Evolutionary conservation across 495 filamentous ascomycete species (phyloP).

Genomic region (Aspergillus sclerotioniger): DNA sequence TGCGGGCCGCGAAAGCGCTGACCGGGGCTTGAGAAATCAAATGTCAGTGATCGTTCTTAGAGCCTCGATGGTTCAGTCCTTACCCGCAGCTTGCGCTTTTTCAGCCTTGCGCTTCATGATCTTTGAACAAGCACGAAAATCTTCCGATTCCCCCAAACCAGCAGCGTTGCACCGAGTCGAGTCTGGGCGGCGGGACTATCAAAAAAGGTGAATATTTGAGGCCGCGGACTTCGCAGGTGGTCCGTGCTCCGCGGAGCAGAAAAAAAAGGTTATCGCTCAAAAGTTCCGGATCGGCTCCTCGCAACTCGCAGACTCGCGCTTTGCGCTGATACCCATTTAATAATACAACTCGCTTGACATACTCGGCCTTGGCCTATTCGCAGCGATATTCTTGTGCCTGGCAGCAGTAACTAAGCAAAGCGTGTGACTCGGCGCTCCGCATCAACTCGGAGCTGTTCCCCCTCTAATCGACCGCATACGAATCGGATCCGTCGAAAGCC

Average conservation of each 20-base stretch:
- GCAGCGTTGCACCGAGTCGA: not conserved
- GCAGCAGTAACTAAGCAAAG: not conserved
- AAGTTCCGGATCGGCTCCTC: slow-evolving; percentile 9
- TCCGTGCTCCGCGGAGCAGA: slow-evolving; percentile 48
- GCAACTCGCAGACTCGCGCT: slow-evolving; percentile 7
- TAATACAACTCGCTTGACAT: not conserved
- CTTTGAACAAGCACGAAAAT: not conserved
- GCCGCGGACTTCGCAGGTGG: slow-evolving; percentile 35
- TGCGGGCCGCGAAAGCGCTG: slow-evolving; percentile 48
- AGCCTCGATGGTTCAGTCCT: not conserved
- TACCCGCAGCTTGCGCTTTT: slow-evolving; percentile 40
- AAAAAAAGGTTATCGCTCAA: slow-evolving; percentile 38
- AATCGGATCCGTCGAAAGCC: slow-evolving; percentile 1
- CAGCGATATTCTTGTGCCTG: not conserved
- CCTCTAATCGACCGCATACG: not conserved
- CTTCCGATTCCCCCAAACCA: not conserved
- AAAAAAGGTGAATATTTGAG: slow-evolving; percentile 14
- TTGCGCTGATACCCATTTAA: not conserved
- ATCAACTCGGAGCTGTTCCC: not conserved
- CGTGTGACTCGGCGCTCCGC: slow-evolving; percentile 6
- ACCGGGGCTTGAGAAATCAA: slow-evolving; percentile 30
- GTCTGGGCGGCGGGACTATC: slow-evolving; percentile 3
- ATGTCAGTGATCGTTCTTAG: slow-evolving; percentile 11
- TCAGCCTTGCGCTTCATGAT: slow-evolving; percentile 48
- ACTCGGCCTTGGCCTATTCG: not conserved